A percentile compares a stretch with the other conserved stretches of the same genome.
These are phyloP conservation scores for Galium porrigens DNA, from an alignment of 305 asterid genomes.

Conservation along the genomic window DNA sequence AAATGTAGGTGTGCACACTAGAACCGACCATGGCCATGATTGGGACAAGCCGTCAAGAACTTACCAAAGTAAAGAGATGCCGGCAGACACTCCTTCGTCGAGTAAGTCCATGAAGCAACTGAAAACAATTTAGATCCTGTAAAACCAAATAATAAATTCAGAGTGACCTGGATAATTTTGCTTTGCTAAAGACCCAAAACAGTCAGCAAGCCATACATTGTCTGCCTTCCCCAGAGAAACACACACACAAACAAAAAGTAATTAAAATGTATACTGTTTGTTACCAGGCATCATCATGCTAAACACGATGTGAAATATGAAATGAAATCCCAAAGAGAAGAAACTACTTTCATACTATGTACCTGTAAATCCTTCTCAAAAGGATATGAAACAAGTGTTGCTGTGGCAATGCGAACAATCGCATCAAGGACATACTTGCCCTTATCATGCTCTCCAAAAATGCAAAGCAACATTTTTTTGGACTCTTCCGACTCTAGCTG, in stretches of 20 bases:
- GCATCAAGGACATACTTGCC: slow-evolving; percentile 72
- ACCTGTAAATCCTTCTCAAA: slow-evolving; percentile 97
- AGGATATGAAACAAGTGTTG: slow-evolving; percentile 66
- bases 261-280: not conserved
- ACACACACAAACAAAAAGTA: not conserved
- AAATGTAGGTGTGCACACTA: not conserved
- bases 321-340: not conserved
- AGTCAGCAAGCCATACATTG: not conserved
- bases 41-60: slow-evolving; percentile 14
- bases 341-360: slow-evolving; percentile 9
- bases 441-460: slow-evolving; percentile 62
- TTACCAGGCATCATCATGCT: not conserved
- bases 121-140: slow-evolving; percentile 73
- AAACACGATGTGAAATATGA: not conserved
- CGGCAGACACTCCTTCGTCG: slow-evolving; percentile 49
- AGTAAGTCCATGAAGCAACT: slow-evolving; percentile 86
- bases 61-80: slow-evolving; percentile 70
- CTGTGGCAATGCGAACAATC: slow-evolving; percentile 52
- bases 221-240: not conserved
- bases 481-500: slow-evolving; percentile 25
- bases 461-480: slow-evolving; percentile 36
- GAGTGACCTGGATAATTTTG: not conserved
- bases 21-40: not conserved
- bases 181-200: not conserved
- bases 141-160: slow-evolving; percentile 18